Percentiles rank a stretch among this genome's conserved stretches.
These are phyloP conservation scores for Simplicillium aogashimaense DNA, from an alignment of 2,329 filamentous ascomycete species.

Conservation along the genomic window DNA sequence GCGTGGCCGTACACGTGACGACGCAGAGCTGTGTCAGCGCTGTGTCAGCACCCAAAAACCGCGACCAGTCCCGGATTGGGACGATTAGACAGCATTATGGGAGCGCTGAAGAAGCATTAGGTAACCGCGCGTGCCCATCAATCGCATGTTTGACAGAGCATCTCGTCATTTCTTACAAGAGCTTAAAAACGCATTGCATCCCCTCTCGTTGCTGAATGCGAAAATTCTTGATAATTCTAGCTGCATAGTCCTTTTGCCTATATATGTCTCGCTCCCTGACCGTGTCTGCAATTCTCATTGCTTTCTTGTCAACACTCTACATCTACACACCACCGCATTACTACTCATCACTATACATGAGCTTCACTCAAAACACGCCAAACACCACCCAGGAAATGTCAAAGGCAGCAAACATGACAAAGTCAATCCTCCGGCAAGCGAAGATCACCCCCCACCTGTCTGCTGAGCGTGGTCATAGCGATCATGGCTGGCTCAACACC, in stretches of 20 bases:
- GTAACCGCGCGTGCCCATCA: background rate
- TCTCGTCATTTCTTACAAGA: no score
- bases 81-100: no score
- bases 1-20: no score
- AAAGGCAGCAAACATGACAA: conserved; percentile 43
- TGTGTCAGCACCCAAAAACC: no score
- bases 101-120: background rate
- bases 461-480: conserved; percentile 59
- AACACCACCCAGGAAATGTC: conserved; percentile 7
- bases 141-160: no score
- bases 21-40: no score
- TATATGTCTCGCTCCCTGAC: conserved; percentile 27
- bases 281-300: conserved; percentile 22
- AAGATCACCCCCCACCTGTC: conserved; percentile 70
- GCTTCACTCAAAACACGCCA: conserved; percentile 4
- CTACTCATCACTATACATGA: conserved; percentile 8
- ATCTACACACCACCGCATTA: conserved; percentile 17
- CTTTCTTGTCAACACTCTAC: conserved; percentile 26
- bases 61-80: no score
- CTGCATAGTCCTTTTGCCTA: conserved; percentile 10
- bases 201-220: background rate
- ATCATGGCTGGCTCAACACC: conserved; percentile 82
- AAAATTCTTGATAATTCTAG: conserved; percentile 9
- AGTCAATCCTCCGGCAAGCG: conserved; percentile 48
- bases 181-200: background rate